Percentiles rank a stretch among this genome's conserved stretches.
These are phyloP conservation scores for Mortierella sp. DNA, from an alignment of 371 early-diverging fungal genomes.

Conservation along the genomic window DNA sequence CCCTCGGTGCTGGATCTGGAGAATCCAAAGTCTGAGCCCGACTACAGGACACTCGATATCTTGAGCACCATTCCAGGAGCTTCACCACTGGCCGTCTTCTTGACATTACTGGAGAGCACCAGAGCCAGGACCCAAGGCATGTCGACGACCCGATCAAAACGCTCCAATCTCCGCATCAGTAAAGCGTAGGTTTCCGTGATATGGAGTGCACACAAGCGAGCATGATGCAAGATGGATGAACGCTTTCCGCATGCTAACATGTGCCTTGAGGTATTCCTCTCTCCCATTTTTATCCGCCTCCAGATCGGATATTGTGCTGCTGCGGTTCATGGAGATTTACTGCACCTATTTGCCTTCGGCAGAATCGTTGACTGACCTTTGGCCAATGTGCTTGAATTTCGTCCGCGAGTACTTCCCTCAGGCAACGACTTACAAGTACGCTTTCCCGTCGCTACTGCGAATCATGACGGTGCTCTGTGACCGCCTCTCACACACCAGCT, in stretches of 20 bases:
- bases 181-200: conserved; percentile 64
- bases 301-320: conserved; percentile 72
- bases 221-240: background rate
- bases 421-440: conserved; percentile 72
- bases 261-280: background rate
- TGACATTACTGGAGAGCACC: conserved; percentile 68
- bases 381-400: conserved; percentile 75
- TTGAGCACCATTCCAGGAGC: conserved; percentile 65
- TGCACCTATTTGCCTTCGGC: conserved; percentile 62
- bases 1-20: conserved; percentile 59
- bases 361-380: conserved; percentile 70
- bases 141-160: conserved; percentile 45
- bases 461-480: conserved; percentile 73
- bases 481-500: conserved; percentile 61
- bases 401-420: conserved; percentile 77
- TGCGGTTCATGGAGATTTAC: conserved; percentile 73
- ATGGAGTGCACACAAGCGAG: background rate
- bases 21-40: conserved; percentile 34
- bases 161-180: conserved; percentile 62
- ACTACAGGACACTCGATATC: conserved; percentile 64
- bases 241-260: background rate
- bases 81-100: conserved; percentile 67
- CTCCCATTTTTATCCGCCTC: conserved; percentile 8
- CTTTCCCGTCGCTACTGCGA: conserved; percentile 70
- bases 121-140: conserved; percentile 69